Conservation (phyloP, 441 rosid genomes). For the Pelargonium fulgidum region DNA sequence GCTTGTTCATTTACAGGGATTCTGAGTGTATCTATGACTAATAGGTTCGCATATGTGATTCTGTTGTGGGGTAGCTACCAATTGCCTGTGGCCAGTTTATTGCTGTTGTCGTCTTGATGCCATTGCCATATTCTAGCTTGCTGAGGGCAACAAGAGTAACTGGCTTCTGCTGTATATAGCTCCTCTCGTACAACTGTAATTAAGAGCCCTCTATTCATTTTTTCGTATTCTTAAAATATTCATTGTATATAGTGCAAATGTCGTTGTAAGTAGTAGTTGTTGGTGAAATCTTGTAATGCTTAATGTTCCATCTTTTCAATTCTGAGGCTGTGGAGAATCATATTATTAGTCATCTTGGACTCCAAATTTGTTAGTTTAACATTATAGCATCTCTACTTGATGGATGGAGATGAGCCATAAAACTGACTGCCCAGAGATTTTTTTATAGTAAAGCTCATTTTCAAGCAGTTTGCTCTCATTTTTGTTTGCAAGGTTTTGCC, state of each 20-base stretch:
- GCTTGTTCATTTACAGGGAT: conserved; percentile 26
- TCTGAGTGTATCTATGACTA: conserved; percentile 10
- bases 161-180: conserved; percentile 4
- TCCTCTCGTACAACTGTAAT: conserved; percentile 4
- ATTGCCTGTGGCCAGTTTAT: conserved; percentile 13
- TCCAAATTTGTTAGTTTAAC: not conserved
- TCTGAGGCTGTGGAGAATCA: not conserved
- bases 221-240: not conserved
- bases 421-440: not conserved
- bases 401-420: not conserved
- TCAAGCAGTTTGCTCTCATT: not conserved
- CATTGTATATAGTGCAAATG: conserved; percentile 11
- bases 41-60: conserved; percentile 11
- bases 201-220: not conserved
- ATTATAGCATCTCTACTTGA: not conserved
- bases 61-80: conserved; percentile 15
- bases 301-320: not conserved
- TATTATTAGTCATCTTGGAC: not conserved
- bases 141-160: not conserved
- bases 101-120: not conserved
- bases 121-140: conserved; percentile 3
- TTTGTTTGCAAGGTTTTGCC: not conserved
- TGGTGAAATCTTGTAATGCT: conserved; percentile 5
- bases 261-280: conserved; percentile 11
- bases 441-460: not conserved